A percentile compares a stretch with the other conserved stretches of the same genome.
phyloP scores from a whole-genome alignment of 805 yeast genomes.

The Metschnikowia kofuensis region DNA sequence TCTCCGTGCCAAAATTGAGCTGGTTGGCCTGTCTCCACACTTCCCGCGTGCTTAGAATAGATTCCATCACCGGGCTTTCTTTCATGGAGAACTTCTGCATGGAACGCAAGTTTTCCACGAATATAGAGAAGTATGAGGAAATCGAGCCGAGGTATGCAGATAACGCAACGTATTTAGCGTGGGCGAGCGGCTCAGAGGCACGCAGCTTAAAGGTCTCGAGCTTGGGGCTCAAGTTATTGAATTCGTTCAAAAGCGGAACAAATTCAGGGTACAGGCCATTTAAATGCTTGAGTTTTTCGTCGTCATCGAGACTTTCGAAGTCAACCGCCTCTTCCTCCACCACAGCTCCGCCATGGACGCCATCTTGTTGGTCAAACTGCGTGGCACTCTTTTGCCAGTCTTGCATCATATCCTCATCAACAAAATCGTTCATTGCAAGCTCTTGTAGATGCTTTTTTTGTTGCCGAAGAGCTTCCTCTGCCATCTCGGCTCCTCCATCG shows the following conservation, averaged over 20 bases:
- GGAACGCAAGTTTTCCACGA: slow-evolving; percentile 52
- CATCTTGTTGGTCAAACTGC: slow-evolving; percentile 35
- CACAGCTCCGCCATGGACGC: slow-evolving; percentile 12
- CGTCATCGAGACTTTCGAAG: slow-evolving; percentile 41
- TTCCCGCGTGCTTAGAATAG: slow-evolving; percentile 76
- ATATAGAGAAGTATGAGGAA: slow-evolving; percentile 72
- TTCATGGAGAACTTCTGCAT: slow-evolving; percentile 67
- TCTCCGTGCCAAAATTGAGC: slow-evolving; percentile 4
- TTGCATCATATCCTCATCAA: slow-evolving; percentile 72
- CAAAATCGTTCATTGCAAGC: slow-evolving; percentile 56
- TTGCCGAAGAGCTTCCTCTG: slow-evolving; percentile 82
- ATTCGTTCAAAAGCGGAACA: slow-evolving; percentile 68
- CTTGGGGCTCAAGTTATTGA: slow-evolving; percentile 39
- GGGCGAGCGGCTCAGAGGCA: slow-evolving; percentile 25
- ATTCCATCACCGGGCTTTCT: slow-evolving; percentile 87
- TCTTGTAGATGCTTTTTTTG: slow-evolving; percentile 75
- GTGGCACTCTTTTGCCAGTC: slow-evolving; percentile 71
- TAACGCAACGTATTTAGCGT: slow-evolving; percentile 65
- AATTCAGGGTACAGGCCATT: slow-evolving; percentile 78
- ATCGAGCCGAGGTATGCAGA: slow-evolving; percentile 78
- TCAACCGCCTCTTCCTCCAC: slow-evolving; percentile 17
- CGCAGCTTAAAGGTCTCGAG: slow-evolving; percentile 36
- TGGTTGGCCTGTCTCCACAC: slow-evolving; percentile 82
- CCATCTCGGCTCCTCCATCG: slow-evolving; percentile 75
- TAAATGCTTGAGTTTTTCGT: slow-evolving; percentile 53